These are phyloP conservation scores for Cymbidium sinense DNA, from an alignment of 106 monocot species.

Conservation along the genomic window DNA sequence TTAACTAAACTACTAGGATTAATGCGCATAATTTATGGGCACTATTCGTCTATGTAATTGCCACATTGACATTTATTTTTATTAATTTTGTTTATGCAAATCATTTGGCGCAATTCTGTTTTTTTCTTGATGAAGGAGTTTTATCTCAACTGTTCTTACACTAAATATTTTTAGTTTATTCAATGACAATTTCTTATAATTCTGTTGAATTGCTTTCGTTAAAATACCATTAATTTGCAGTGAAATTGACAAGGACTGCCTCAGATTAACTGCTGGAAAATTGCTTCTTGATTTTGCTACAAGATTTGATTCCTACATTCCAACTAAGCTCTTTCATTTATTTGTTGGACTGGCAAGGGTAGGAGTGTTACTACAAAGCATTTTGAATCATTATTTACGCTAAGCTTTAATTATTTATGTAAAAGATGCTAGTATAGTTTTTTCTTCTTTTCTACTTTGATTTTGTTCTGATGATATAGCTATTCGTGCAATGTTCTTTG, in stretches of 20 bases:
- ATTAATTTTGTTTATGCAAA: background rate
- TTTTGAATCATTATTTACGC: background rate
- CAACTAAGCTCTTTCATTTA: constrained; percentile 55
- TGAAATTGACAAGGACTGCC: constrained; percentile 45
- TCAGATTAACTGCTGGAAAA: constrained; percentile 71
- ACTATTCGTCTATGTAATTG: background rate
- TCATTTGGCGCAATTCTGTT: background rate
- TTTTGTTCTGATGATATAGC: background rate
- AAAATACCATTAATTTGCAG: constrained; percentile 28
- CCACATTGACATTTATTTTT: background rate
- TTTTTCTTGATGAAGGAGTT: background rate
- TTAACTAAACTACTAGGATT: background rate
- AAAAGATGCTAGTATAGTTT: background rate
- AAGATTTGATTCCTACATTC: constrained; percentile 83
- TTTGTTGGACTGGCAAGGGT: constrained; percentile 51
- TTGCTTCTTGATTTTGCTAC: constrained; percentile 58
- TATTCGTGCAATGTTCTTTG: background rate
- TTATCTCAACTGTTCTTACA: background rate
- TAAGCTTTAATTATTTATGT: background rate
- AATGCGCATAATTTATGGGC: too few species aligned
- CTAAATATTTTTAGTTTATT: background rate
- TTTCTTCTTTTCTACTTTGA: background rate
- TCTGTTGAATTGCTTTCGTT: background rate
- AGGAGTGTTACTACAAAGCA: background rate
- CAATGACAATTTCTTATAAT: background rate